Conservation (phyloP, 139 green algal species). For the Volvox reticuliferus region DNA sequence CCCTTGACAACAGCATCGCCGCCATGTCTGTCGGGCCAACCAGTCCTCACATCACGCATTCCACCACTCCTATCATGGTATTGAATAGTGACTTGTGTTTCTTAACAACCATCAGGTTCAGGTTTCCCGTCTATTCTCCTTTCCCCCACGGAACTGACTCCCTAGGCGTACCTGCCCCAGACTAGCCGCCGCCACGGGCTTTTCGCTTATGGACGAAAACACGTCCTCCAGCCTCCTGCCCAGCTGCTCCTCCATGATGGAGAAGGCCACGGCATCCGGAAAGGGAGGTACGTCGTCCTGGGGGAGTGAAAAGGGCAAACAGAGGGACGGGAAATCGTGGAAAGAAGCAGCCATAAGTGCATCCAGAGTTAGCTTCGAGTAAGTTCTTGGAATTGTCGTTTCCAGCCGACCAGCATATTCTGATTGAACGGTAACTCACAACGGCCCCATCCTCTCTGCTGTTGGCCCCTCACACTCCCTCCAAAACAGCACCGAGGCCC, state of each 20-base stretch:
- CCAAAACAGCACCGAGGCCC: background rate
- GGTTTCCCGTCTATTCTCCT: background rate
- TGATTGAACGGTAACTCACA: too few species aligned
- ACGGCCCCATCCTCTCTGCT: too few species aligned
- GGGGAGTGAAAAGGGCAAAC: background rate
- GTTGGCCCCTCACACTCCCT: background rate
- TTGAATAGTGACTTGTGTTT: too few species aligned
- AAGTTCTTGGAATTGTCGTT: too few species aligned
- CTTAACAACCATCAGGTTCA: too few species aligned
- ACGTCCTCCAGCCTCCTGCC: constrained; percentile 85
- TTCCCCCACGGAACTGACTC: background rate
- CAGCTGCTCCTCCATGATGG: constrained; percentile 93
- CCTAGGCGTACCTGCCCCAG: constrained; percentile 84
- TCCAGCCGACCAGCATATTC: too few species aligned
- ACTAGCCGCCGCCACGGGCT: constrained; percentile 92
- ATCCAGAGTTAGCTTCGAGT: background rate
- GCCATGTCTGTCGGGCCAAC: too few species aligned
- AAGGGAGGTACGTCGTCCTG: constrained; percentile 94
- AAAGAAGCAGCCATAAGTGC: background rate
- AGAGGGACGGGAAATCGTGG: background rate
- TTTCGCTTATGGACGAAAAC: constrained; percentile 89
- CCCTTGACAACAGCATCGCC: too few species aligned
- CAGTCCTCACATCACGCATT: too few species aligned
- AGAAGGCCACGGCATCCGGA: constrained; percentile 82
- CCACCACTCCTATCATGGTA: too few species aligned